These are phyloP conservation scores for Leccinum colubrinum DNA, from an alignment of 1,284 basidiomycete genomes.

Conservation along the genomic window DNA sequence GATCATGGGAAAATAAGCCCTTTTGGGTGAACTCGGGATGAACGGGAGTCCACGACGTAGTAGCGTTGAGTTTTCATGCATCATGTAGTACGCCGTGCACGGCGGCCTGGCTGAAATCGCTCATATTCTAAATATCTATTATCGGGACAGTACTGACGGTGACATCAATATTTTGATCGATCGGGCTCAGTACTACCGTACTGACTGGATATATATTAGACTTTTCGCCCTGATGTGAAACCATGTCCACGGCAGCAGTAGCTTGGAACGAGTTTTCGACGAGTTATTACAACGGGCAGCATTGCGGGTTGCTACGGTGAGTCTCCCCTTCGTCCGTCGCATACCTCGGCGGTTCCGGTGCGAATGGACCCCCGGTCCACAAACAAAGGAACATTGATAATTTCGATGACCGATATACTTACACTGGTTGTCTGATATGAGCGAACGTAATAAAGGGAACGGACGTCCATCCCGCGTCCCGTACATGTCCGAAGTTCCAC, in stretches of 20 bases:
- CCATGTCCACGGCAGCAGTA: background rate
- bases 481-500: background rate
- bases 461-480: background rate
- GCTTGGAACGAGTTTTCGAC: background rate
- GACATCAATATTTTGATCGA: background rate
- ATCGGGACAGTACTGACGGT: background rate
- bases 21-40: constrained; percentile 13
- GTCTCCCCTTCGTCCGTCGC: background rate
- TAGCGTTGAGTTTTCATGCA: background rate
- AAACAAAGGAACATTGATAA: background rate
- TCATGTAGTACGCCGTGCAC: background rate
- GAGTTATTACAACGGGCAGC: background rate
- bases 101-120: background rate
- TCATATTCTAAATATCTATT: background rate
- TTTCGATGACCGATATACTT: background rate
- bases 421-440: background rate
- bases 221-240: background rate
- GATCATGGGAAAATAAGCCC: constrained; percentile 1
- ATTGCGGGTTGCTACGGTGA: background rate
- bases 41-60: background rate
- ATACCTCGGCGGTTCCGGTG: background rate
- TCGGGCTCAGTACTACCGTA: background rate
- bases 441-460: background rate
- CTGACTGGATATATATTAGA: background rate
- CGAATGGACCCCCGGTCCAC: background rate